Percentiles rank a stretch among this genome's conserved stretches.
phyloP scores from a whole-genome alignment of 2,329 filamentous ascomycete genomes.

The Phyllosticta capitalensis region DNA sequence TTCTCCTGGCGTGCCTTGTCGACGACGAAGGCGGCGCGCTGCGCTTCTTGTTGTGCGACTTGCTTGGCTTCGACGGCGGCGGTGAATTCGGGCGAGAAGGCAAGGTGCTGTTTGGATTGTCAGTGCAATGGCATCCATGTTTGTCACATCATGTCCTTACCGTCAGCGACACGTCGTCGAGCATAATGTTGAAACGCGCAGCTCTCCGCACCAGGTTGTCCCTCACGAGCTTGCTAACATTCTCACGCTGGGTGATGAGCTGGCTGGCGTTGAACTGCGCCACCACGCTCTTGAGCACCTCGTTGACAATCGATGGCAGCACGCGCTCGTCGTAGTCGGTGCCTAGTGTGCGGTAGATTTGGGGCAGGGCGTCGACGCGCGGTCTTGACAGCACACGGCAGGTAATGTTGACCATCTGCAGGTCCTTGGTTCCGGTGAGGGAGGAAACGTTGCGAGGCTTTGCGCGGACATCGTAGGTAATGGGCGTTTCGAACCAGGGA shows the following conservation, averaged over 20 bases:
- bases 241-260: constrained; percentile 98
- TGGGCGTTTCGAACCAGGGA: constrained; percentile 94
- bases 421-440: constrained; percentile 94
- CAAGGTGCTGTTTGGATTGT: constrained; percentile 46
- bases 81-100: constrained; percentile 61
- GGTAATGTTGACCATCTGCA: constrained; percentile 99
- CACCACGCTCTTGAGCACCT: constrained; percentile 97
- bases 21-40: constrained; percentile 92
- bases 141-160: constrained; percentile 44
- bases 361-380: constrained; percentile 76
- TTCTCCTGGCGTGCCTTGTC: constrained; percentile 99
- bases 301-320: constrained; percentile 96
- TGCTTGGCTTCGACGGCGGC: constrained; percentile 62
- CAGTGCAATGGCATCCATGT: constrained; percentile 16
- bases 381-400: constrained; percentile 96
- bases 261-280: constrained; percentile 98
- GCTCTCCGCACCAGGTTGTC: constrained; percentile 88
- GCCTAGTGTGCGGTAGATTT: constrained; percentile 94
- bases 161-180: constrained; percentile 95
- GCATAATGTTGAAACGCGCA: constrained; percentile 90
- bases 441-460: constrained; percentile 96
- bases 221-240: constrained; percentile 79
- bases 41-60: constrained; percentile 79
- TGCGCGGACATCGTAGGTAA: constrained; percentile 95
- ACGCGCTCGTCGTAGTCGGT: constrained; percentile 97